Conservation (phyloP, 345 rosid species). For the Rhizophora mangle region DNA sequence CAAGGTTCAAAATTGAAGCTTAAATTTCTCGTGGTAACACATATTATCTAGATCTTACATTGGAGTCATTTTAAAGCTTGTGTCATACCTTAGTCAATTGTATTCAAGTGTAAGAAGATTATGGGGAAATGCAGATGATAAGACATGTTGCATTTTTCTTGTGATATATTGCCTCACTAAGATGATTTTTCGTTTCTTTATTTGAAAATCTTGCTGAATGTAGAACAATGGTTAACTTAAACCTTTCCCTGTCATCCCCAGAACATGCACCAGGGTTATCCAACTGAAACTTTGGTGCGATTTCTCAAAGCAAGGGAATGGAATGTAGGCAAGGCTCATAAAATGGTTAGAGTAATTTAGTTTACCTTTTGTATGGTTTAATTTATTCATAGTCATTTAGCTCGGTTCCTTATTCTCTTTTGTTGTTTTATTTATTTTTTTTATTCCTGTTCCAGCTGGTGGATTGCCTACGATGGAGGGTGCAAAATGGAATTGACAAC, state of each 20-base stretch:
- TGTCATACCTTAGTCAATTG: too few species aligned
- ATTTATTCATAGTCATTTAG: neutral
- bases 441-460: conserved; percentile 17
- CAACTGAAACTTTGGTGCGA: conserved; percentile 26
- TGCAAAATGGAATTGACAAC: conserved; percentile 27
- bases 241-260: conserved; percentile 7
- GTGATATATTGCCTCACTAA: neutral
- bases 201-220: neutral
- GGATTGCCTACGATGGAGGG: conserved; percentile 33
- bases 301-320: conserved; percentile 36
- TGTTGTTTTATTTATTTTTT: neutral
- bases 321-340: conserved; percentile 29
- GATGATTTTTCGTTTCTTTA: neutral
- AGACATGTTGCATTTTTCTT: neutral
- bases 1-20: too few species aligned
- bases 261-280: conserved; percentile 33
- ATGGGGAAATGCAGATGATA: neutral
- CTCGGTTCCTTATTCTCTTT: neutral
- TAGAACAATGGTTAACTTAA: neutral
- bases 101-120: too few species aligned
- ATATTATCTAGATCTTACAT: too few species aligned
- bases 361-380: neutral
- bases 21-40: too few species aligned
- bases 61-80: too few species aligned
- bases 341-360: conserved; percentile 25